Percentiles rank a stretch among this genome's conserved stretches.
phyloP scores from a whole-genome alignment of 768 basidiomycete genomes.

The Boletus subparvulus region DNA sequence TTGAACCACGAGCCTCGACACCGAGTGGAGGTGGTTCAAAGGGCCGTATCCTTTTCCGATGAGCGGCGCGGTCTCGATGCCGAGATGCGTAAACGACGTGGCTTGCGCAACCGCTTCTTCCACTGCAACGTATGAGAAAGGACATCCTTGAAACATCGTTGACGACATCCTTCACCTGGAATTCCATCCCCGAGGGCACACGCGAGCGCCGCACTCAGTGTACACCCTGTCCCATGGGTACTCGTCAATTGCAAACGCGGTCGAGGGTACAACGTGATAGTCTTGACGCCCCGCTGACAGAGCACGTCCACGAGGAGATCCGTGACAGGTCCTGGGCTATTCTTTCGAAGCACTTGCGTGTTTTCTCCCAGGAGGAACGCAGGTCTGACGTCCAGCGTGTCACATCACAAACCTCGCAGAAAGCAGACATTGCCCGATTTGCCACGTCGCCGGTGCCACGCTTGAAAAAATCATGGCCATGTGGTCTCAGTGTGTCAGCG shows the following conservation, averaged over 20 bases:
- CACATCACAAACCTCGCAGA: no score
- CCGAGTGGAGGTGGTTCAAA: constrained; percentile 78
- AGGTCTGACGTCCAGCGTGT: constrained; percentile 38
- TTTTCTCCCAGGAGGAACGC: constrained; percentile 52
- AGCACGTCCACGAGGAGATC: constrained; percentile 66
- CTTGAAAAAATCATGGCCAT: no score
- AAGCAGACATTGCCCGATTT: no score
- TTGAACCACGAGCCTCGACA: constrained; percentile 48
- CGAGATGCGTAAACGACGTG: constrained; percentile 68
- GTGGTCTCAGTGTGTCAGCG: no score
- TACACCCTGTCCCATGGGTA: constrained; percentile 94
- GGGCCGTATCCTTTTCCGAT: constrained; percentile 82
- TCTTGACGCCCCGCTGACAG: constrained; percentile 34
- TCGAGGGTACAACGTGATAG: constrained; percentile 53
- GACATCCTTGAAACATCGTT: not conserved
- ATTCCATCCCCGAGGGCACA: constrained; percentile 55
- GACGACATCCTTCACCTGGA: constrained; percentile 35
- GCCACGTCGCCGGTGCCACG: no score
- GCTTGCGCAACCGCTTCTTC: constrained; percentile 59
- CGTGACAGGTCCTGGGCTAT: not conserved
- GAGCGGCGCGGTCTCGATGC: constrained; percentile 64
- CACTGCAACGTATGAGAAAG: constrained; percentile 36
- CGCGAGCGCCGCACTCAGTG: constrained; percentile 80
- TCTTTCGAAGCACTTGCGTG: constrained; percentile 56
- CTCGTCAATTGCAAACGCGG: constrained; percentile 63